phyloP scores from a whole-genome alignment of 352 stramenopile genomes.

The Hyaloperonospora brassicae region DNA sequence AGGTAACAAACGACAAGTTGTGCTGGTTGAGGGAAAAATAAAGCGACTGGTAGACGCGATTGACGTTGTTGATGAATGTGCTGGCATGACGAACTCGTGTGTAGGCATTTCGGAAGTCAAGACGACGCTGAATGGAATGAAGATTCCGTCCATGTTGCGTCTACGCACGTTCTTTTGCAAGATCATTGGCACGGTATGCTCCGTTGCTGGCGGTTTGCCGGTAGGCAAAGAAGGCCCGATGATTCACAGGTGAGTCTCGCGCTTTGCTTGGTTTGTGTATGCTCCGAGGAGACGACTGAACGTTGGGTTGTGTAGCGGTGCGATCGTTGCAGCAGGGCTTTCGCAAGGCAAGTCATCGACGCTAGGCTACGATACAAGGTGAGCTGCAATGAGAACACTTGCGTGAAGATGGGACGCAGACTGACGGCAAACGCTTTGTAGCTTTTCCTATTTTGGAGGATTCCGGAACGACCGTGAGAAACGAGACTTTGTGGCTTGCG shows the following conservation, averaged over 20 bases:
- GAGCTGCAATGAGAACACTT: neutral
- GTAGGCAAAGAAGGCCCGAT: constrained; percentile 91
- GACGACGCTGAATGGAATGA: constrained; percentile 89
- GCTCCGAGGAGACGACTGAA: constrained; percentile 11
- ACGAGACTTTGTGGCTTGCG: constrained; percentile 84
- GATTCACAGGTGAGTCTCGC: constrained; percentile 67
- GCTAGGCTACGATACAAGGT: constrained; percentile 67
- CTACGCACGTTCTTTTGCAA: constrained; percentile 83
- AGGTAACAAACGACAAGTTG: constrained; percentile 24
- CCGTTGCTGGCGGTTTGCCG: constrained; percentile 73
- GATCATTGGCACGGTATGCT: constrained; percentile 81
- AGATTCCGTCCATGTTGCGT: constrained; percentile 70
- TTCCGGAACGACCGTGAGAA: constrained; percentile 88
- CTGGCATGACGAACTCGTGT: neutral
- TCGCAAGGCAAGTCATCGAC: constrained; percentile 75
- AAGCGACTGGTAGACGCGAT: too few relatives aligned
- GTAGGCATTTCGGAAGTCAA: constrained; percentile 90
- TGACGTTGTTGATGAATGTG: too few relatives aligned
- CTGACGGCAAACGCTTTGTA: constrained; percentile 15
- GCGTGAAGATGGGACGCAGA: neutral
- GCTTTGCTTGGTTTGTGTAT: neutral
- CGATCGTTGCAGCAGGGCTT: constrained; percentile 65
- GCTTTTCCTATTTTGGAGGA: constrained; percentile 79
- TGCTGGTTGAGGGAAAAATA: too few relatives aligned
- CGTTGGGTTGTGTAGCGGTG: constrained; percentile 33